phyloP scores from a whole-genome alignment of 1,139 yeast genomes.

The Sugiyamaella sp. region DNA sequence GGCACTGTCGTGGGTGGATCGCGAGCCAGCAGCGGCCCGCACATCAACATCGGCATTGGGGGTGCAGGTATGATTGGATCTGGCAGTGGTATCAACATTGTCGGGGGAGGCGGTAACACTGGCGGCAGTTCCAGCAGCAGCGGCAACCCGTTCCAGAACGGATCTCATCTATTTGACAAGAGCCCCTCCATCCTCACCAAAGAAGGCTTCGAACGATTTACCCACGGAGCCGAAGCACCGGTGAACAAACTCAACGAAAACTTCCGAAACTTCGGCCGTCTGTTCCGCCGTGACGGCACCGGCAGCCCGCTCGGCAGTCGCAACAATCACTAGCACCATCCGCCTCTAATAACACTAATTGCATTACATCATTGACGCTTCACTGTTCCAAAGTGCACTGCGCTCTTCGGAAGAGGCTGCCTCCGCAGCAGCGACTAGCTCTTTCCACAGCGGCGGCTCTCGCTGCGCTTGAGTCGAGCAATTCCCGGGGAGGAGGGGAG shows the following conservation, averaged over 20 bases:
- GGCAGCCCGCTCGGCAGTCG: slow-evolving; percentile 24
- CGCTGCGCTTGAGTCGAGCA: background rate
- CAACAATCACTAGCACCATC: slow-evolving; percentile 4
- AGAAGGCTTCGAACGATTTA: slow-evolving; percentile 57
- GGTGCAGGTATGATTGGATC: slow-evolving; percentile 11
- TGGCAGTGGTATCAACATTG: slow-evolving; percentile 16
- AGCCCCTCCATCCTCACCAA: slow-evolving; percentile 43
- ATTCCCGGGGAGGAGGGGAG: background rate
- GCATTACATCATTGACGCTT: slow-evolving; percentile 1
- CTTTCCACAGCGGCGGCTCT: background rate
- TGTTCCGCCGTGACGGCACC: slow-evolving; percentile 54
- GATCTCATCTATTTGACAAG: slow-evolving; percentile 23
- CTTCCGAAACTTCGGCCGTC: slow-evolving; percentile 58
- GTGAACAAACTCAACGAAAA: slow-evolving; percentile 62
- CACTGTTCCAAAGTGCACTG: no score
- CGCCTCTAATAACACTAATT: slow-evolving; percentile 9
- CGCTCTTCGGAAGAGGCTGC: no score
- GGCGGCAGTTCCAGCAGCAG: background rate
- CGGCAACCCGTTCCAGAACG: slow-evolving; percentile 15
- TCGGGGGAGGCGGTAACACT: background rate
- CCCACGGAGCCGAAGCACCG: slow-evolving; percentile 52
- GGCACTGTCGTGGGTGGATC: slow-evolving; percentile 1
- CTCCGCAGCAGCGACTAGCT: no score
- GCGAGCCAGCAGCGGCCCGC: slow-evolving; percentile 15
- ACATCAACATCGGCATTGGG: slow-evolving; percentile 16